Conservation (phyloP, 2,329 filamentous ascomycete species). For the Didymella exigua region DNA sequence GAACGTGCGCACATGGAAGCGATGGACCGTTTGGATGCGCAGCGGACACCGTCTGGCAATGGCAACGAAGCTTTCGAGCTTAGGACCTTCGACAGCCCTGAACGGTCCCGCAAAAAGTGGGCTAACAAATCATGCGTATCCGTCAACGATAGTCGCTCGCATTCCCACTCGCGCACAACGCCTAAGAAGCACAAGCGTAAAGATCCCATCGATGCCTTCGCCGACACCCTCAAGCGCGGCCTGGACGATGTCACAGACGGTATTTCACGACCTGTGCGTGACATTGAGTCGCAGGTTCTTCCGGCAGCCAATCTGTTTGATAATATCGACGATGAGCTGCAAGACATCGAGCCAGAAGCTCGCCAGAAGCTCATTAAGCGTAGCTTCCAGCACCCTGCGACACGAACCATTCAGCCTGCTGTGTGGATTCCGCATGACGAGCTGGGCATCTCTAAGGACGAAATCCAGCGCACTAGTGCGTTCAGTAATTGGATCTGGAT, state of each 20-base stretch:
- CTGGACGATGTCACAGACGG: constrained; percentile 42
- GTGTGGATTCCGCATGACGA: constrained; percentile 95
- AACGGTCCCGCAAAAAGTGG: constrained; percentile 35
- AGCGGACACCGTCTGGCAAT: constrained; percentile 4
- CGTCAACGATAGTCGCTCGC: constrained; percentile 35
- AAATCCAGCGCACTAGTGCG: constrained; percentile 76
- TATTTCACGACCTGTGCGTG: constrained; percentile 39
- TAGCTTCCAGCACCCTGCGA: constrained; percentile 88
- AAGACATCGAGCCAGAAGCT: constrained; percentile 89
- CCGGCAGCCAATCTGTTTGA: constrained; percentile 84
- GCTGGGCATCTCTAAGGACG: constrained; percentile 87
- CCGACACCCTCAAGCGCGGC: constrained; percentile 33
- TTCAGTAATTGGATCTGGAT: constrained; percentile 85
- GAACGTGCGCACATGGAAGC: constrained; percentile 44
- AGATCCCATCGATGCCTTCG: constrained; percentile 37
- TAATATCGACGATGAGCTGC: constrained; percentile 88
- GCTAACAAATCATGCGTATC: constrained; percentile 38
- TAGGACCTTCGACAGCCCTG: constrained; percentile 34
- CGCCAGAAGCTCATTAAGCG: constrained; percentile 82
- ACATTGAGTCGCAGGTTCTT: constrained; percentile 53
- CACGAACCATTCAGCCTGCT: constrained; percentile 81
- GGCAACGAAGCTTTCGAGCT: constrained; percentile 34
- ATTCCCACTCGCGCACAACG: constrained; percentile 24
- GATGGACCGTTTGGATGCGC: constrained; percentile 21
- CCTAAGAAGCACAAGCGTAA: constrained; percentile 31